Evolutionary conservation across 768 basidiomycete genomes (phyloP), one percentile per base, ranked within the genome.

Genomic region (Phanerochaete sordida): DNA sequence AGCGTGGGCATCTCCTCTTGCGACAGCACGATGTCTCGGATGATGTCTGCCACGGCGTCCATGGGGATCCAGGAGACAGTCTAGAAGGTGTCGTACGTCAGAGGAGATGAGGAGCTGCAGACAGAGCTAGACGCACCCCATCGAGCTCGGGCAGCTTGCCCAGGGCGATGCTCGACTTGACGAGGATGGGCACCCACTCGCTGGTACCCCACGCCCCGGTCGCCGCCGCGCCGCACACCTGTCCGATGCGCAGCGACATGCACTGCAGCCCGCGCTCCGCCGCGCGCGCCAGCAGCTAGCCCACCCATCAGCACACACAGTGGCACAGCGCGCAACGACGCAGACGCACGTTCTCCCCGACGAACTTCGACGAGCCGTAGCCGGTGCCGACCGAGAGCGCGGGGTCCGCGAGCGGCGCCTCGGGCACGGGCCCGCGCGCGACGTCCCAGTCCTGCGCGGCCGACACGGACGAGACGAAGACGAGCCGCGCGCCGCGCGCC

Each of bases 321-420:
- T 48, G 5, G 47, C 71, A 6, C 57, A 62, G 24, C 21, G 3
- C n/a, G 50, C 15, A 4, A 55, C n/a, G 5, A n/a, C 5, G 39
- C 15, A 16, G 6, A 19, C 62, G 63, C 9, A 79, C 64, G 37
- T 68, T 61, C 52, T 78, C 77, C 0, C 74, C 73, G 1, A 77
- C 76, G 72, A 75, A 77, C 66, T 80, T 80, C 0, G 74, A 75
- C 62, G 77, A 73, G 1, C 70, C 63, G 56, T 79, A 79, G 0
- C 78, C 78, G 13, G 68, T 66, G 3, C 72, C 72, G 26, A 73
- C 56, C 0, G 75, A 70, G 30, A 67, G 52, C 13, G 33, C 54
- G 0, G 74, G 61, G 39, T 70, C 67, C 13, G 65, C n/a, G 24
- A 73, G 28, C 3, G 62, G 55, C 0, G 30, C 49, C 60, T 77